Evolutionary conservation across 495 filamentous ascomycete genomes (phyloP).

Genomic region (Usnea hakonensis): DNA sequence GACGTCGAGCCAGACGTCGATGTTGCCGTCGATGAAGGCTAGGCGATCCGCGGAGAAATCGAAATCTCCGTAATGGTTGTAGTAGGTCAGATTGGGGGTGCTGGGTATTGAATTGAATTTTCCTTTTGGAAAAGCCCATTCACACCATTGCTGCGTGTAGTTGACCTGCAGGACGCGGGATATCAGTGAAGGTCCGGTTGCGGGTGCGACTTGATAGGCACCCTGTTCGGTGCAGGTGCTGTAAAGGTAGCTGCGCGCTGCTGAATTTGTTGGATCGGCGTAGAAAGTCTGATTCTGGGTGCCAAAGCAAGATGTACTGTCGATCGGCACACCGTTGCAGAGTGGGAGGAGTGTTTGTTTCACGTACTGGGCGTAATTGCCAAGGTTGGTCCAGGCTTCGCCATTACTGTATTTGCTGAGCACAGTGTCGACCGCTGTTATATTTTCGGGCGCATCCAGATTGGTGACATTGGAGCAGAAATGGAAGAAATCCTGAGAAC

Average conservation of each 20-base stretch:
- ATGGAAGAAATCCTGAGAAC: constrained; percentile 38
- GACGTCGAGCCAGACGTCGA: constrained; percentile 40
- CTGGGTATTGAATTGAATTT: constrained; percentile 36
- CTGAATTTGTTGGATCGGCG: constrained; percentile 32
- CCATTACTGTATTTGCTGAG: constrained; percentile 40
- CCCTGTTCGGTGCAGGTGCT: constrained; percentile 41
- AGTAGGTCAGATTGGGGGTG: constrained; percentile 31
- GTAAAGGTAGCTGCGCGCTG: constrained; percentile 39
- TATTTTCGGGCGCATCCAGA: constrained; percentile 34
- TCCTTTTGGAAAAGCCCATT: constrained; percentile 41
- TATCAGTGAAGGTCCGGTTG: constrained; percentile 34
- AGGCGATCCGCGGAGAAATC: constrained; percentile 38
- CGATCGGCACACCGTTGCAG: constrained; percentile 35
- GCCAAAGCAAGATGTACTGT: constrained; percentile 38
- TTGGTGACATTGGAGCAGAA: constrained; percentile 45
- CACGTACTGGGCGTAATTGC: constrained; percentile 42
- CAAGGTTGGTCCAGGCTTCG: constrained; percentile 41
- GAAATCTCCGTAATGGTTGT: constrained; percentile 39
- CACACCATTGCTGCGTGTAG: constrained; percentile 47
- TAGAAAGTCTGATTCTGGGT: constrained; percentile 37
- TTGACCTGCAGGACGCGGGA: constrained; percentile 37
- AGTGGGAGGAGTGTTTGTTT: constrained; percentile 35
- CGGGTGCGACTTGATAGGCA: constrained; percentile 40
- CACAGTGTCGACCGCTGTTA: constrained; percentile 34
- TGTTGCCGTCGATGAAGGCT: constrained; percentile 42